A percentile compares a stretch with the other conserved stretches of the same genome.
Conservation (phyloP, 2,329 filamentous ascomycete species). For the Elsinoe australis region DNA sequence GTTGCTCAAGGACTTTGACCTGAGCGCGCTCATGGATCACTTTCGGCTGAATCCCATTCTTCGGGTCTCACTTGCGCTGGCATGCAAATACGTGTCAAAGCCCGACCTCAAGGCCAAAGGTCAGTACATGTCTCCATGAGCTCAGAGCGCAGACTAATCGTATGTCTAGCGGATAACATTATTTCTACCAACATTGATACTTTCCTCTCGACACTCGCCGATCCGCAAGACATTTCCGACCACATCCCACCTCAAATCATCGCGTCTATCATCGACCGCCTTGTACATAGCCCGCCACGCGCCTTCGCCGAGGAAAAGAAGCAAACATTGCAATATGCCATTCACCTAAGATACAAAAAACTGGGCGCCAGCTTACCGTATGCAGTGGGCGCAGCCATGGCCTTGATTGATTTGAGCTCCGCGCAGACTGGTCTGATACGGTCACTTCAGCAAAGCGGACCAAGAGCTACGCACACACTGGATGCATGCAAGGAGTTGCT, state of each 20-base stretch:
- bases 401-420: constrained; percentile 56
- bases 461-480: constrained; percentile 65
- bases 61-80: constrained; percentile 79
- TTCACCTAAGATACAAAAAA: constrained; percentile 60
- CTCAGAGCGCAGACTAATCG: neutral
- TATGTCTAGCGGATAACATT: constrained; percentile 69
- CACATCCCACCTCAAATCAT: constrained; percentile 64
- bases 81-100: constrained; percentile 69
- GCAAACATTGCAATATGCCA: constrained; percentile 58
- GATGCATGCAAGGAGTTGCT: constrained; percentile 60
- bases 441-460: constrained; percentile 64
- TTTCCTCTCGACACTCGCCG: constrained; percentile 69
- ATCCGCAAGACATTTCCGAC: constrained; percentile 45
- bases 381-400: constrained; percentile 62
- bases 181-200: constrained; percentile 69
- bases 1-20: constrained; percentile 89
- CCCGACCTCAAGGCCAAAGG: constrained; percentile 84
- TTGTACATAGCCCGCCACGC: constrained; percentile 77
- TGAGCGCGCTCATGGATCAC: constrained; percentile 91
- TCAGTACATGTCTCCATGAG: constrained; percentile 36
- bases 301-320: constrained; percentile 72
- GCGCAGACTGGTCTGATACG: constrained; percentile 52
- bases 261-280: constrained; percentile 72
- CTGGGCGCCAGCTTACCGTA: constrained; percentile 59
- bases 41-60: constrained; percentile 86